A percentile compares a stretch with the other conserved stretches of the same genome.
These are phyloP conservation scores for Colletotrichum tabaci DNA, from an alignment of 2,329 filamentous ascomycete species.

Conservation along the genomic window DNA sequence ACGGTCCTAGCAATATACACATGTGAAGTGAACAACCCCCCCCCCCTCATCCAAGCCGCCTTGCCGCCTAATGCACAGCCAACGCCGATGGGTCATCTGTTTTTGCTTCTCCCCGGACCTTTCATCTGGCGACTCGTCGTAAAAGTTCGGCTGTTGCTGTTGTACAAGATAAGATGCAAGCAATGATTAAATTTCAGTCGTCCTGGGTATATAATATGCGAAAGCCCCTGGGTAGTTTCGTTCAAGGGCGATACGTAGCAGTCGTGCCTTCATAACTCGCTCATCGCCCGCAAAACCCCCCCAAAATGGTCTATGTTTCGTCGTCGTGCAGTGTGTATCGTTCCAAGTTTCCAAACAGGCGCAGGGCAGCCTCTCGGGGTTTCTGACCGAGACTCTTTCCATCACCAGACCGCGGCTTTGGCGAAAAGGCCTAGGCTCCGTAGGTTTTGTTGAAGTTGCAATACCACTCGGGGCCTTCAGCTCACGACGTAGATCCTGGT, in stretches of 20 bases:
- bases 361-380: constrained; percentile 4
- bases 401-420: not conserved
- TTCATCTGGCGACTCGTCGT: constrained; percentile 8
- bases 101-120: not conserved
- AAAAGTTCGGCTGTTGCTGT: constrained; percentile 6
- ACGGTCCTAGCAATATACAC: constrained; percentile 17
- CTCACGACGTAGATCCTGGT: not conserved
- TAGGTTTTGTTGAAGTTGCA: not conserved
- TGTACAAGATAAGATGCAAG: constrained; percentile 18
- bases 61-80: not conserved
- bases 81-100: constrained; percentile 4
- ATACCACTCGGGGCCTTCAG: not conserved
- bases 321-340: constrained; percentile 3
- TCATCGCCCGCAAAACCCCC: constrained; percentile 18
- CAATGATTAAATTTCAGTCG: constrained; percentile 11
- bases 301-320: constrained; percentile 24
- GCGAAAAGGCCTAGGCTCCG: constrained; percentile 19
- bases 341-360: not conserved
- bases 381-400: not conserved
- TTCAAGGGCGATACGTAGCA: constrained; percentile 13
- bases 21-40: not conserved
- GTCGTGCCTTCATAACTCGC: constrained; percentile 25
- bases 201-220: constrained; percentile 39
- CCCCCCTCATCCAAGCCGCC: not conserved
- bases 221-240: constrained; percentile 20